Conservation (phyloP, 352 stramenopile species). For the Phytophthora litchii region DNA sequence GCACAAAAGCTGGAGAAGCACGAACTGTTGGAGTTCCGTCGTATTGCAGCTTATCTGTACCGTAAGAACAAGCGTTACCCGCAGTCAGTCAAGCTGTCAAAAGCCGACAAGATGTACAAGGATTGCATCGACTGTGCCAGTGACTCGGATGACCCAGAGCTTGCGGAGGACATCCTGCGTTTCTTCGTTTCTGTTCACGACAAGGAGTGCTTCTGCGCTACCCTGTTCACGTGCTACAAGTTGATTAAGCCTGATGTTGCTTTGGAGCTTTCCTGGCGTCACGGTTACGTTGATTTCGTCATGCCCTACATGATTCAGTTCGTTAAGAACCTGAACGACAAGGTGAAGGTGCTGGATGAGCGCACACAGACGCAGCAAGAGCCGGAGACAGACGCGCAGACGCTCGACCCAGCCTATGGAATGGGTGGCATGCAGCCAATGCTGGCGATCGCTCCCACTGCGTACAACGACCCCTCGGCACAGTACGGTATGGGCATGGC, state of each 20-base stretch:
- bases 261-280: constrained; percentile 98
- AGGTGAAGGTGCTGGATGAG: constrained; percentile 94
- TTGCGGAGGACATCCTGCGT: constrained; percentile 97
- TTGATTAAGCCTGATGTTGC: constrained; percentile 98
- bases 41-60: constrained; percentile 99
- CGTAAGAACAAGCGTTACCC: constrained; percentile 99
- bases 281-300: constrained; percentile 98
- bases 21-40: constrained; percentile 99
- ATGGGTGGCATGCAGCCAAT: constrained; percentile 85
- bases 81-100: constrained; percentile 98
- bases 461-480: constrained; percentile 82
- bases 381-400: constrained; percentile 54
- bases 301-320: constrained; percentile 99
- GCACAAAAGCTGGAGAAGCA: constrained; percentile 99
- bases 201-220: constrained; percentile 99
- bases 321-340: constrained; percentile 95
- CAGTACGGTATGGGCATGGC: constrained; percentile 63
- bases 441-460: constrained; percentile 80
- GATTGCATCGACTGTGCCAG: constrained; percentile 99
- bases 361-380: constrained; percentile 86
- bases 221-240: constrained; percentile 99
- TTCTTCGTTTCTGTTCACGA: constrained; percentile 99
- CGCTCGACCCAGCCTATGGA: constrained; percentile 70
- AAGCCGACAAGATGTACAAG: constrained; percentile 99
- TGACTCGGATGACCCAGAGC: constrained; percentile 94